Percentiles rank a stretch among this genome's conserved stretches.
Conservation (phyloP, 2,329 filamentous ascomycete genomes). For the Colletotrichum costaricense region DNA sequence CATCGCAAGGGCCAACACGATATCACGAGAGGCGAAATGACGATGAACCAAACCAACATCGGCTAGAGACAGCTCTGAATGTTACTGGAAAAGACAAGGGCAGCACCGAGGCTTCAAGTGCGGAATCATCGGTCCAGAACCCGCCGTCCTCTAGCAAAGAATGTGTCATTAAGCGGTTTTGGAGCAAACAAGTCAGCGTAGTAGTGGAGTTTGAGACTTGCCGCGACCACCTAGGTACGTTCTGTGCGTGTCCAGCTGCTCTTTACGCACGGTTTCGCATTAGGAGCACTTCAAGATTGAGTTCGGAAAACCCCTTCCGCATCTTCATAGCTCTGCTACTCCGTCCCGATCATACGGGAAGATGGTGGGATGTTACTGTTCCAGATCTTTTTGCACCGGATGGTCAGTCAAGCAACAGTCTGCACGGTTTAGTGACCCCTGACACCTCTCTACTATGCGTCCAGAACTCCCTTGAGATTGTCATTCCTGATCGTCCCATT, state of each 20-base stretch:
- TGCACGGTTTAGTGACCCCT: neutral
- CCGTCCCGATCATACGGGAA: conserved; percentile 25
- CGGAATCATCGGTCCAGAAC: conserved; percentile 16
- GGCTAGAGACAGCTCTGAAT: neutral
- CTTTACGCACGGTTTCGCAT: neutral
- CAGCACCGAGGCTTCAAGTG: neutral
- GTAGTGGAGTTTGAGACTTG: conserved; percentile 60
- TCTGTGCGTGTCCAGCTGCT: conserved; percentile 33
- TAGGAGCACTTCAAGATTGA: neutral
- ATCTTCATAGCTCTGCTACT: neutral
- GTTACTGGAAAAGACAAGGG: neutral
- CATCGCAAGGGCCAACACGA: neutral
- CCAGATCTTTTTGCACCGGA: neutral
- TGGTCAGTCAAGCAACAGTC: neutral
- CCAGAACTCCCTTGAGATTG: neutral
- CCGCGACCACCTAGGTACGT: conserved; percentile 66
- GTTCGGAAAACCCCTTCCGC: conserved; percentile 9
- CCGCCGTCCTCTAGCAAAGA: conserved; percentile 8
- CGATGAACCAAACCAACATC: neutral
- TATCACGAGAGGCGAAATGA: neutral
- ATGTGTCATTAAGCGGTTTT: conserved; percentile 47
- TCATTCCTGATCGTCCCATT: neutral
- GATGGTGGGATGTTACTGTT: conserved; percentile 5
- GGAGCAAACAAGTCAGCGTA: conserved; percentile 60
- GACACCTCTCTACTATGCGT: neutral